Conservation (phyloP, 2,329 filamentous ascomycete species). For the Aspergillus thermomutatus region DNA sequence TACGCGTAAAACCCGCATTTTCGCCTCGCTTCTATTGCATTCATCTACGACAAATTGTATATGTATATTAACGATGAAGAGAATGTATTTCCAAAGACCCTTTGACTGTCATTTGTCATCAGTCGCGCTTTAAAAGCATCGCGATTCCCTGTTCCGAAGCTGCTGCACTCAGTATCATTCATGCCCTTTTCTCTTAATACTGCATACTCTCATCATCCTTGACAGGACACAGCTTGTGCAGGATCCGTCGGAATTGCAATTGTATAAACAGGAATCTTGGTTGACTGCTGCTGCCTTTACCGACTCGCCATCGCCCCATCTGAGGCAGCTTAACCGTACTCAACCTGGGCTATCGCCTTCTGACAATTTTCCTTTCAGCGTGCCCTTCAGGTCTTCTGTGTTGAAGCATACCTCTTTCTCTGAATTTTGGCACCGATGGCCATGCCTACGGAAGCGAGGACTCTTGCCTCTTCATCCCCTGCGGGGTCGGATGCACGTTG, state of each 20-base stretch:
- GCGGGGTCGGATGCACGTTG: constrained; percentile 10
- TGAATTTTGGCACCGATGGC: not conserved
- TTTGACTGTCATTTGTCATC: not conserved
- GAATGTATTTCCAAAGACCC: not conserved
- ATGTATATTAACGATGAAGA: not conserved
- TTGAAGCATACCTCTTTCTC: not conserved
- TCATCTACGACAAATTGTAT: not conserved
- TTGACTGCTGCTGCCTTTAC: too few species aligned
- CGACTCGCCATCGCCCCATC: not conserved
- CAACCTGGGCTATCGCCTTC: not conserved
- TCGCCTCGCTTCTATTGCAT: constrained; percentile 11
- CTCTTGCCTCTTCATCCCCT: constrained; percentile 1
- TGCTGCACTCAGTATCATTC: not conserved
- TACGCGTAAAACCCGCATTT: constrained; percentile 34
- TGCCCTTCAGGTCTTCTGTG: not conserved
- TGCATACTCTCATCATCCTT: not conserved
- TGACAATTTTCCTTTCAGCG: not conserved
- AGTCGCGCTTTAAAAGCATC: not conserved
- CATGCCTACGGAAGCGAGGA: not conserved
- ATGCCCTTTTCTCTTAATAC: not conserved
- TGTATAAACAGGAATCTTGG: not conserved
- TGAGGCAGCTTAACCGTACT: not conserved
- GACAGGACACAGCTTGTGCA: not conserved
- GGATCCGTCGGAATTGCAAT: not conserved
- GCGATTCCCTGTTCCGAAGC: not conserved